Evolutionary conservation across 495 filamentous ascomycete genomes (phyloP).

Genomic region (Penicillium ucsense): DNA sequence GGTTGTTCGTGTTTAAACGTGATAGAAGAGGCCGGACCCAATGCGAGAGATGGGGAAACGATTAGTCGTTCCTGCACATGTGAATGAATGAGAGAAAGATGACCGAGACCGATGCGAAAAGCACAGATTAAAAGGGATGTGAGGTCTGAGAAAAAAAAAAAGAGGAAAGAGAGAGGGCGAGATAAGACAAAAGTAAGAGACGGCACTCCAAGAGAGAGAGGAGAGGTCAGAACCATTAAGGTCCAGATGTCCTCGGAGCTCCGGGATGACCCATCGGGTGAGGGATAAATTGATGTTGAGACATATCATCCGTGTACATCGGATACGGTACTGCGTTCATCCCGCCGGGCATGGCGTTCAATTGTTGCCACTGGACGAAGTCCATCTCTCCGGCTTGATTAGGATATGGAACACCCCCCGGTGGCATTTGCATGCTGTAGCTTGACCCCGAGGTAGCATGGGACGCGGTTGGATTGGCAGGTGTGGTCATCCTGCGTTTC

Average conservation of each 20-base stretch:
- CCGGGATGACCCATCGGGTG: conserved; percentile 31
- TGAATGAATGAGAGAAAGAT: conserved; percentile 5
- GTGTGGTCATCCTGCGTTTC: conserved; percentile 37
- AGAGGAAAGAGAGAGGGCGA: background rate
- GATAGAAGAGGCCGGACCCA: too few relatives aligned
- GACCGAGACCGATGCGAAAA: background rate
- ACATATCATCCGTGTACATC: conserved; percentile 25
- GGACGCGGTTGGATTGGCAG: conserved; percentile 21
- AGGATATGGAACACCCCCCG: conserved; percentile 27
- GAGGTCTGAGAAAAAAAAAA: background rate
- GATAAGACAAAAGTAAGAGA: background rate
- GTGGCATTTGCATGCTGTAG: conserved; percentile 20
- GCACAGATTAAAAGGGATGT: background rate
- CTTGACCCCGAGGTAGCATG: conserved; percentile 20
- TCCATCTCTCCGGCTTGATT: conserved; percentile 22
- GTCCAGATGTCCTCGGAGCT: conserved; percentile 14
- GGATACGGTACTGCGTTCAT: conserved; percentile 32
- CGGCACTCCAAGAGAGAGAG: background rate
- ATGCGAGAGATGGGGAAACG: too few relatives aligned
- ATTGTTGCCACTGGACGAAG: conserved; percentile 28
- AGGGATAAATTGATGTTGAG: conserved; percentile 23
- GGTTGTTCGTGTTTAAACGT: too few relatives aligned
- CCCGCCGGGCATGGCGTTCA: conserved; percentile 21
- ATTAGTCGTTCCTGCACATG: background rate
- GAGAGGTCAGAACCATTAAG: conserved; percentile 4